These are phyloP conservation scores for Simplicillium sp. DNA, from an alignment of 2,329 filamentous ascomycete genomes.

Conservation along the genomic window DNA sequence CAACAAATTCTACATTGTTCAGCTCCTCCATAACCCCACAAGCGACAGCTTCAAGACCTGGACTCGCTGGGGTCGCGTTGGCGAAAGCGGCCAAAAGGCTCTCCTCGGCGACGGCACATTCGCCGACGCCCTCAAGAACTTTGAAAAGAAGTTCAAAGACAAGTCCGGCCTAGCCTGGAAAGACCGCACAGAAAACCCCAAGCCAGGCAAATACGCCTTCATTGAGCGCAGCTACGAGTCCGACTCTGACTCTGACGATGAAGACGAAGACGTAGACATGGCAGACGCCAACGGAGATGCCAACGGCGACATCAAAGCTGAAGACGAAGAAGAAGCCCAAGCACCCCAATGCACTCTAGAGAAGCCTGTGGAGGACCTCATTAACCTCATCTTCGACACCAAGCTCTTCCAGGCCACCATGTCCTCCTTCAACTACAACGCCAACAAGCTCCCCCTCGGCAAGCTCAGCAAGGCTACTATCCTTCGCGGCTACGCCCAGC, in stretches of 20 bases:
- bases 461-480: constrained; percentile 77
- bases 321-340: constrained; percentile 21
- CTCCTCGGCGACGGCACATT: constrained; percentile 32
- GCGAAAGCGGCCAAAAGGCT: constrained; percentile 43
- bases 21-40: constrained; percentile 36
- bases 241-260: constrained; percentile 51
- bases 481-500: constrained; percentile 60
- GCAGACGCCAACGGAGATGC: constrained; percentile 22
- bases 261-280: constrained; percentile 13
- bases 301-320: constrained; percentile 23
- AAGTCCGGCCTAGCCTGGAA: constrained; percentile 51
- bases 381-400: constrained; percentile 78
- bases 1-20: constrained; percentile 76
- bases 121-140: constrained; percentile 34
- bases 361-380: constrained; percentile 53
- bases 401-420: constrained; percentile 60
- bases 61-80: constrained; percentile 76
- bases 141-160: constrained; percentile 52
- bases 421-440: constrained; percentile 59
- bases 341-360: constrained; percentile 47
- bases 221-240: constrained; percentile 69
- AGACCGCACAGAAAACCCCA: constrained; percentile 44
- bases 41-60: constrained; percentile 46
- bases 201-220: constrained; percentile 66
- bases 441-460: constrained; percentile 70